Conservation (phyloP, 1,139 yeast genomes). For the Taphrina populina region DNA sequence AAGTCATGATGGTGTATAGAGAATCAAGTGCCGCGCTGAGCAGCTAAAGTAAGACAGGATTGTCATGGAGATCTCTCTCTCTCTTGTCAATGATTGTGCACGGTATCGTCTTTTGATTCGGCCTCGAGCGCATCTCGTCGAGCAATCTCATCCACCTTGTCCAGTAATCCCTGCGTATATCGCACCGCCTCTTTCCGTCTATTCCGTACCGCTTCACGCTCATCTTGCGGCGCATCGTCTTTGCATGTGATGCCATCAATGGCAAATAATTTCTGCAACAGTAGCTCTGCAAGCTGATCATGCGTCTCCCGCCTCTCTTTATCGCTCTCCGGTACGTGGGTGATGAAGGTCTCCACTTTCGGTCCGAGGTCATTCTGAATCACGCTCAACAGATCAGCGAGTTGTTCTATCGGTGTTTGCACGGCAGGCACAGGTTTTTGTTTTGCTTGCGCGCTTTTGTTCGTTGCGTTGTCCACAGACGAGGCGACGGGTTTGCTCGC, state of each 20-base stretch:
- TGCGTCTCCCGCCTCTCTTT: slow-evolving; percentile 31
- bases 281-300: slow-evolving; percentile 17
- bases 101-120: no score
- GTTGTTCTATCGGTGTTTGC: slow-evolving; percentile 12
- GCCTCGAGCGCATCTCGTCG: slow-evolving; percentile 16
- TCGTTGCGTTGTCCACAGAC: neutral
- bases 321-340: neutral
- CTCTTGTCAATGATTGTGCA: no score
- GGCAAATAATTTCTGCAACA: slow-evolving; percentile 21
- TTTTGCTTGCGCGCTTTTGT: neutral
- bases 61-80: no score
- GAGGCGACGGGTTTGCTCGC: slow-evolving; percentile 12
- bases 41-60: no score
- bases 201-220: slow-evolving; percentile 15
- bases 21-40: no score
- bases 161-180: slow-evolving; percentile 32
- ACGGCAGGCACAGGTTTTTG: neutral
- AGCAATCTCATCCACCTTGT: slow-evolving; percentile 24
- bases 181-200: slow-evolving; percentile 31
- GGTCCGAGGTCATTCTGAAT: slow-evolving; percentile 15
- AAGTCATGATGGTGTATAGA: no score
- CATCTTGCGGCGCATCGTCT: slow-evolving; percentile 25
- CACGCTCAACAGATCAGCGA: slow-evolving; percentile 5
- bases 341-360: slow-evolving; percentile 3
- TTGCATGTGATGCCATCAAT: slow-evolving; percentile 25